Conservation (phyloP, 768 basidiomycete genomes). For the Auriculariales sp. region DNA sequence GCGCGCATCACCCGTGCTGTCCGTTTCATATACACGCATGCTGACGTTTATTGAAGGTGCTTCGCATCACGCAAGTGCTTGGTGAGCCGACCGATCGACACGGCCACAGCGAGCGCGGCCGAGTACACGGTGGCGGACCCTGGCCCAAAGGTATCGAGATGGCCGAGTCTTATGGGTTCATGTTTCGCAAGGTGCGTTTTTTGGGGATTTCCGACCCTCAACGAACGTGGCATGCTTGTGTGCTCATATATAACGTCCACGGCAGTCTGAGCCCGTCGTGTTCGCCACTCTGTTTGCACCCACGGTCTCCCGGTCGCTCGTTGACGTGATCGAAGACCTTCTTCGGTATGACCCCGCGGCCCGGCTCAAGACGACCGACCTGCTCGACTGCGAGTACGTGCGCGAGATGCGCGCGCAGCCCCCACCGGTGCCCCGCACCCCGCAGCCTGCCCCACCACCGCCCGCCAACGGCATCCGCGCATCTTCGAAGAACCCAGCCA, state of each 20-base stretch:
- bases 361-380: constrained; percentile 75
- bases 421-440: constrained; percentile 15
- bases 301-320: constrained; percentile 59
- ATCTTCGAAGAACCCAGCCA: constrained; percentile 5
- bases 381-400: constrained; percentile 81
- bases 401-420: constrained; percentile 37
- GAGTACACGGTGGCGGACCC: constrained; percentile 67
- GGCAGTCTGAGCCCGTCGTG: constrained; percentile 49
- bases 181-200: constrained; percentile 69
- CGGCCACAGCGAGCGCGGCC: constrained; percentile 56
- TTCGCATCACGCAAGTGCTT: constrained; percentile 78
- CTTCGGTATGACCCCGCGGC: constrained; percentile 83
- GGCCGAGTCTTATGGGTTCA: constrained; percentile 74
- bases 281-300: constrained; percentile 64
- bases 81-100: constrained; percentile 84
- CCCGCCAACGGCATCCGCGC: constrained; percentile 7
- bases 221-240: background rate
- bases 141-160: constrained; percentile 81
- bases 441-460: constrained; percentile 46
- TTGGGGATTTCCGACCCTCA: background rate
- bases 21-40: no score
- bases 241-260: constrained; percentile 3
- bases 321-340: constrained; percentile 86
- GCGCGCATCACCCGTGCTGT: no score
- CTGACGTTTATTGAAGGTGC: no score